phyloP scores from a whole-genome alignment of 345 rosid genomes.

The Angophora floribunda region DNA sequence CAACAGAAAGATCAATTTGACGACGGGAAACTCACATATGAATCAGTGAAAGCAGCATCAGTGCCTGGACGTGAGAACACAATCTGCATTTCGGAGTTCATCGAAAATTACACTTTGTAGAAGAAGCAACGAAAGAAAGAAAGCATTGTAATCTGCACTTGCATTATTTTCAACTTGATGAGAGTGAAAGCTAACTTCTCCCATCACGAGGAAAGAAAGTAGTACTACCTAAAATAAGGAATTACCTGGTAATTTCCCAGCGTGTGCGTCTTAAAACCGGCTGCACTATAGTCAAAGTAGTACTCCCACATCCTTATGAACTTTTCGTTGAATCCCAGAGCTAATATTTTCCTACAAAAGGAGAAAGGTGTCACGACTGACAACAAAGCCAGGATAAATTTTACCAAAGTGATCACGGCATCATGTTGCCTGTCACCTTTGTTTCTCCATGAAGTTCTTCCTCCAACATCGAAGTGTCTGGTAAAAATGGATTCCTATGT shows the following conservation, averaged over 20 bases:
- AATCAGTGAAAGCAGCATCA: conserved; percentile 29
- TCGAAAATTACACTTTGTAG: neutral
- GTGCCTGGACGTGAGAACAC: conserved; percentile 82
- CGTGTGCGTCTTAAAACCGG: conserved; percentile 67
- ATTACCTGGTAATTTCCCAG: conserved; percentile 73
- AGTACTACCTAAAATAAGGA: neutral
- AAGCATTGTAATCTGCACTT: neutral
- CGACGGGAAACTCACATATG: conserved; percentile 38
- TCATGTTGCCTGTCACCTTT: conserved; percentile 28
- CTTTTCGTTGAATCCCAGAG: conserved; percentile 64
- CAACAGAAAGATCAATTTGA: conserved; percentile 1
- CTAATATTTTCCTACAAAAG: conserved; percentile 43
- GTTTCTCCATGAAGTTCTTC: conserved; percentile 59
- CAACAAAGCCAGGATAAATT: neutral
- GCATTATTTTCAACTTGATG: neutral
- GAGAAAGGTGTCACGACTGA: neutral
- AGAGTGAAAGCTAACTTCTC: neutral
- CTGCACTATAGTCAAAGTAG: conserved; percentile 82
- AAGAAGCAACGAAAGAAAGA: neutral
- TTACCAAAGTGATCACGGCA: neutral
- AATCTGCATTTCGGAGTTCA: conserved; percentile 17
- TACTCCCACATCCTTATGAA: conserved; percentile 89
- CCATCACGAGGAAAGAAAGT: neutral
- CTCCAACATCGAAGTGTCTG: conserved; percentile 76
- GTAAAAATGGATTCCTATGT: conserved; percentile 77